Percentiles rank a stretch among this genome's conserved stretches.
phyloP scores from a whole-genome alignment of 2,329 filamentous ascomycete species.

The Cyclaneusma minus region DNA sequence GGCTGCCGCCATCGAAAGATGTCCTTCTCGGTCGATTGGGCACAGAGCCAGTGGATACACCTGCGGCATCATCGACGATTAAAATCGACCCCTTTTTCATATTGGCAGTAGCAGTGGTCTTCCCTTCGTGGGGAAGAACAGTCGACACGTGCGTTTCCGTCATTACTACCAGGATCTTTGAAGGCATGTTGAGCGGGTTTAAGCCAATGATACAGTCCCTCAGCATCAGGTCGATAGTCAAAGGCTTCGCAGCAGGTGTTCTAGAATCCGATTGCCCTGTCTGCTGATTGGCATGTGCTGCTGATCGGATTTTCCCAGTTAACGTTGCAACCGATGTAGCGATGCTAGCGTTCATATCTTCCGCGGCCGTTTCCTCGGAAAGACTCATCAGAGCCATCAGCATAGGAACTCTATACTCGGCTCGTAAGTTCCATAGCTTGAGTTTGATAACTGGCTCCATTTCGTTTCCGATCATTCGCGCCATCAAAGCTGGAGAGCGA shows the following conservation, averaged over 20 bases:
- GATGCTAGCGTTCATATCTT: conserved; percentile 62
- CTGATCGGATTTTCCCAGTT: conserved; percentile 24
- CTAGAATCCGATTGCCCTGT: conserved; percentile 12
- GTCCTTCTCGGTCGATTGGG: conserved; percentile 9
- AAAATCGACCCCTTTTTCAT: conserved; percentile 72
- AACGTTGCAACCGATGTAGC: conserved; percentile 68
- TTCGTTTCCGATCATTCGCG: conserved; percentile 82
- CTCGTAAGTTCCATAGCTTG: conserved; percentile 66
- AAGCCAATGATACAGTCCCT: conserved; percentile 71
- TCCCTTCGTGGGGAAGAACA: conserved; percentile 46
- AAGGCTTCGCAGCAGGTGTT: conserved; percentile 30
- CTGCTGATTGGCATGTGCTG: conserved; percentile 7
- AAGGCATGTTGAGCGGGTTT: conserved; percentile 60
- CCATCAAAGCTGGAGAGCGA: conserved; percentile 60
- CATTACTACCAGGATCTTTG: conserved; percentile 66
- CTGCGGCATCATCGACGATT: conserved; percentile 59
- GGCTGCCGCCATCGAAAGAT: conserved; percentile 19
- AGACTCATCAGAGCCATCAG: conserved; percentile 67
- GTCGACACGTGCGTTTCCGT: conserved; percentile 63
- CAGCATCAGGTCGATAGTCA: conserved; percentile 59
- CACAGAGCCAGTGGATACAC: conserved; percentile 19
- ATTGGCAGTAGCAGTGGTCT: conserved; percentile 47
- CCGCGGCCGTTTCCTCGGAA: conserved; percentile 46
- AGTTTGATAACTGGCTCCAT: conserved; percentile 83
- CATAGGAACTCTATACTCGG: conserved; percentile 82